phyloP scores from a whole-genome alignment of 495 filamentous ascomycete species.

The Penicillium lagena region DNA sequence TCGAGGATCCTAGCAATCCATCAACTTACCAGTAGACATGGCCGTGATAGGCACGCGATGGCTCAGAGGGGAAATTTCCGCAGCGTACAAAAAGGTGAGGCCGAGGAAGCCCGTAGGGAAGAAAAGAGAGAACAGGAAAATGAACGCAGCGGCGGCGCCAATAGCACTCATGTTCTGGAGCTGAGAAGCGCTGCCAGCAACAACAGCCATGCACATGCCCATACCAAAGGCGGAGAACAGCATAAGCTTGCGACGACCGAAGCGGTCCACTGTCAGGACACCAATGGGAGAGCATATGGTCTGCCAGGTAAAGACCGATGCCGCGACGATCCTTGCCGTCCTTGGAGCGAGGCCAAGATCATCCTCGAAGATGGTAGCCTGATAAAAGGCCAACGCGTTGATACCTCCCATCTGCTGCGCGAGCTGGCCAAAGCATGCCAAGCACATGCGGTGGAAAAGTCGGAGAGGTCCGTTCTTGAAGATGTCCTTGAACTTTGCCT shows the following conservation, averaged over 20 bases:
- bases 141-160: constrained; percentile 44
- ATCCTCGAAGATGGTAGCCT: constrained; percentile 28
- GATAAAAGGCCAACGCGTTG: constrained; percentile 29
- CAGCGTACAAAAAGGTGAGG: constrained; percentile 51
- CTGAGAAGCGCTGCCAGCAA: constrained; percentile 37
- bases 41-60: constrained; percentile 48
- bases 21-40: constrained; percentile 31
- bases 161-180: constrained; percentile 23
- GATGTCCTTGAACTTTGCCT: constrained; percentile 12
- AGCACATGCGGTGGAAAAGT: constrained; percentile 23
- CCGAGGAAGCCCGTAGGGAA: constrained; percentile 54
- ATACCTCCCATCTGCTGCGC: constrained; percentile 31
- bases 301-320: constrained; percentile 44
- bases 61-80: constrained; percentile 47
- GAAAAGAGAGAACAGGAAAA: constrained; percentile 57
- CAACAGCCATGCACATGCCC: constrained; percentile 40
- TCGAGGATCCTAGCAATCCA: no score
- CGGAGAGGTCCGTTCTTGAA: constrained; percentile 19
- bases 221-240: constrained; percentile 46
- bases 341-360: constrained; percentile 19
- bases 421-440: no score
- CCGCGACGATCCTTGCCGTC: constrained; percentile 21
- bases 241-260: constrained; percentile 48
- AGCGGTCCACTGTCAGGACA: constrained; percentile 48
- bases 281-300: constrained; percentile 41